phyloP scores from a whole-genome alignment of 129 eudicot genomes.

The Artemisia annua region DNA sequence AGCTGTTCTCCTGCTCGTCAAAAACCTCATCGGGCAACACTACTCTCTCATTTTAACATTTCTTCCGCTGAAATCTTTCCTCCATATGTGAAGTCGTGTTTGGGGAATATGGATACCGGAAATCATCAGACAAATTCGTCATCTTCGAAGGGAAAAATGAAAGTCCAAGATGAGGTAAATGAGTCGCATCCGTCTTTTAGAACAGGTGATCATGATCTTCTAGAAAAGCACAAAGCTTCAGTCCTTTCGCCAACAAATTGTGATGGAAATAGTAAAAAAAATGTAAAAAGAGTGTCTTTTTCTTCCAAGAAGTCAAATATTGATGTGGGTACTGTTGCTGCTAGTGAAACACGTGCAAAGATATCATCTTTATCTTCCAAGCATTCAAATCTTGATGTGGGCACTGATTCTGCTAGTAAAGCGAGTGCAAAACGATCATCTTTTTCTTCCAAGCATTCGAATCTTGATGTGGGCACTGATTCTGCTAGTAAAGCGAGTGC shows the following conservation, averaged over 20 bases:
- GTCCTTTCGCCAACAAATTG: conserved; percentile 30
- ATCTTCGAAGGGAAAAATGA: conserved; percentile 50
- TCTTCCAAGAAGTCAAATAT: conserved; percentile 32
- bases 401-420: conserved; percentile 33
- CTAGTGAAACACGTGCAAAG: conserved; percentile 43
- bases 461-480: conserved; percentile 24
- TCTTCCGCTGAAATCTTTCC: conserved; percentile 21
- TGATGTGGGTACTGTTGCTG: conserved; percentile 27
- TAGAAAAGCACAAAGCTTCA: neutral
- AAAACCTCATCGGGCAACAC: conserved; percentile 39
- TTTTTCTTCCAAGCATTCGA: conserved; percentile 29
- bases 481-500: conserved; percentile 40
- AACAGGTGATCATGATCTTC: too few relatives aligned
- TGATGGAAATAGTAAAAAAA: conserved; percentile 13
- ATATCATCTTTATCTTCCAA: conserved; percentile 33
- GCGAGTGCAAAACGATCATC: conserved; percentile 40
- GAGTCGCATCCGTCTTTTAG: neutral
- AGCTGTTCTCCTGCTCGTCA: conserved; percentile 40
- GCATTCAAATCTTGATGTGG: conserved; percentile 28
- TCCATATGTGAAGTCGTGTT: too few relatives aligned
- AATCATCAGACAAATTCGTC: conserved; percentile 20
- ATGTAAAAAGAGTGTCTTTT: conserved; percentile 30
- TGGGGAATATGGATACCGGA: neutral
- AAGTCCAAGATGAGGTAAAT: conserved; percentile 41
- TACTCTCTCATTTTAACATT: conserved; percentile 42